Base-by-base conservation (phyloP, 2,329 filamentous ascomycete genomes). In the Monilinia polystroma region DNA sequence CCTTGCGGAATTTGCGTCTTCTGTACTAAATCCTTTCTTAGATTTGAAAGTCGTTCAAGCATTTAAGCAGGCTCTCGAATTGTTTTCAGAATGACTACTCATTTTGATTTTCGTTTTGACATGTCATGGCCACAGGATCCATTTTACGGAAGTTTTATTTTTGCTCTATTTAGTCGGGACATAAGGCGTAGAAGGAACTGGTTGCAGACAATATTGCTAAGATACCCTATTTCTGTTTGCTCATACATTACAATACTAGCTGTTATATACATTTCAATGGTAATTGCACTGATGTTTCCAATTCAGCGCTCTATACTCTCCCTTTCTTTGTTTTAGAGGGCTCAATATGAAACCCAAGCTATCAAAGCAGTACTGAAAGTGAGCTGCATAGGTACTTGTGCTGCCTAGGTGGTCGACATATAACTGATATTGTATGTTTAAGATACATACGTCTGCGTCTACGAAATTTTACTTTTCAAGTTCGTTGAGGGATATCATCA, bases 21-120 rank as follows among this genome's bases (percentile, higher is more conserved):
- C 12, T 3, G 47, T 45, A 2, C 52, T 77, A 55, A 76, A 70
- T 58, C 32, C 20, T 26, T 29, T 45, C 29, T 16, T 71, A 84
- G 82, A 84, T 70, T 76, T 78, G 18, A 83, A 87, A 72, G 87
- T 89, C 65, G 84, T 89, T 12, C 80, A 82, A 60, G 86, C 86
- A 26, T 88, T 89, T 75, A 84, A 88, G 74, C 86, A 81, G 72
- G 86, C 86, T 35, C 75, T 89, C 68, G 83, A 70, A n/a, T 58
- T 73, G 53, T 62, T 73, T 23, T 63, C 64, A 18, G 49, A 64
- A 29, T 68, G 54, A 64, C 43, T 51, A 29, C 12, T 49, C 23
- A 8, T 43, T 45, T 38, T 35, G 12, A 20, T 35, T 35, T 51
- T 49, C n/a, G 8, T 38, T 41, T 38, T 14, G 26, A 38, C 14